Base-by-base conservation (phyloP, 2,329 filamentous ascomycete genomes). In the Coleophoma cylindrospora region DNA sequence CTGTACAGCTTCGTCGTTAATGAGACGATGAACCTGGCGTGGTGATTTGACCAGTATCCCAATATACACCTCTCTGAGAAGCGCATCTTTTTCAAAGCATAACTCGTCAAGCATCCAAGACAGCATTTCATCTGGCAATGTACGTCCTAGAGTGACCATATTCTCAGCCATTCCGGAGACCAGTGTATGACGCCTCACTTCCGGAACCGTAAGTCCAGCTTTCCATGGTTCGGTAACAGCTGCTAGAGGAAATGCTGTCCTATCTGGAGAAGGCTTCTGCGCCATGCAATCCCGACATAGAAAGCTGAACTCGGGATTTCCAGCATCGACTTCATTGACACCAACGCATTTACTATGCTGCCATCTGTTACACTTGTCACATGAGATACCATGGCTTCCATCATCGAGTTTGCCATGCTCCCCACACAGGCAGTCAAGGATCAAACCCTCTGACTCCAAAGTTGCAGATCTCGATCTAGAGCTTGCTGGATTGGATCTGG, bases 321-420 rank as follows among this genome's bases (percentile, higher is more conserved):
- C 41, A 32, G 41, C 41, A 44, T 21, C 19, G 13, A 17, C 36
- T 34, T 27, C 50, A 46, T 79, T 77, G 55, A 96, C 86, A 38
- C 83, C 84, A 52, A 95, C 77, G 63, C 91, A 96, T 60, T 86
- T 87, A 73, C 89, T 94, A 64, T 96, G 91, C 65, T 96, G 91
- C 91, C 91, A 96, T 44, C 94, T 84, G 64, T 85, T 92, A 73
- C 91, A 96, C 56, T 76, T 83, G 65, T 96, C 91, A 68, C 91
- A 96, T n/a, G 90, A 87, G 52, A 96, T 82, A 64, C 89, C 95
- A 64, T 95, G 90, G 5, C 87, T 84, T 36, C 91, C 91, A 64
- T 96, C 91, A 61, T 96, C 91, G 50, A 95, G 87, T 58, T 92
- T 85, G 27, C 91, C 91, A 65, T 95, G 83, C 22, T 90, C 77